Conservation (phyloP, 1,284 basidiomycete genomes). For the Phaffia rhodozyma region DNA sequence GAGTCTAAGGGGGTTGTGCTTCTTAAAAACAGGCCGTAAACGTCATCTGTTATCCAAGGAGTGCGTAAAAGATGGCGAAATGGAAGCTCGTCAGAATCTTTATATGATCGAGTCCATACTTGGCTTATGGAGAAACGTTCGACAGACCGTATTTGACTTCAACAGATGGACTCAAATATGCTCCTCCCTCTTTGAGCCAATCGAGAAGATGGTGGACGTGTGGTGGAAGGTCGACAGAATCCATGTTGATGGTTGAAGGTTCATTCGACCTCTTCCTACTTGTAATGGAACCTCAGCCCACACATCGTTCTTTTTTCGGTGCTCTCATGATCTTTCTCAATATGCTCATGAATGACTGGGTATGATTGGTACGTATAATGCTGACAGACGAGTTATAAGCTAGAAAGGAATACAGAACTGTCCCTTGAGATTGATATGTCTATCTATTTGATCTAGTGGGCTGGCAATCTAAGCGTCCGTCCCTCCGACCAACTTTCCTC, state of each 20-base stretch:
- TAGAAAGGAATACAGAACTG: too few species aligned
- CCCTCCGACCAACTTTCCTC: slow-evolving; percentile 67
- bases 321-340: too few species aligned
- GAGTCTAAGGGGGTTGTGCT: slow-evolving; percentile 42
- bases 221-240: too few species aligned
- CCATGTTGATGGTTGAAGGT: too few species aligned
- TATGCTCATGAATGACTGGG: too few species aligned
- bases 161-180: slow-evolving; percentile 41
- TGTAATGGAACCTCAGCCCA: too few species aligned
- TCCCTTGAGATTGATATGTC: too few species aligned
- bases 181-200: slow-evolving; percentile 45
- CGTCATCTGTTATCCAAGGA: slow-evolving; percentile 21
- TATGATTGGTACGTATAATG: too few species aligned
- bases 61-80: not conserved
- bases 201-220: slow-evolving; percentile 1
- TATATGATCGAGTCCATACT: not conserved
- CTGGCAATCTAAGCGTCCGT: not conserved
- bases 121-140: not conserved
- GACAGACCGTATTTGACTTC: slow-evolving; percentile 40
- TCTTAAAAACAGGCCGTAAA: slow-evolving; percentile 48
- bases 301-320: too few species aligned
- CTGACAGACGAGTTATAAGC: too few species aligned
- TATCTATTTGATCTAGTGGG: too few species aligned
- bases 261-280: too few species aligned
- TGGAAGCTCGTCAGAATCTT: not conserved